Percentiles rank a stretch among this genome's conserved stretches.
phyloP scores from a whole-genome alignment of 2,329 filamentous ascomycete genomes.

The Epichloe gansuensis region DNA sequence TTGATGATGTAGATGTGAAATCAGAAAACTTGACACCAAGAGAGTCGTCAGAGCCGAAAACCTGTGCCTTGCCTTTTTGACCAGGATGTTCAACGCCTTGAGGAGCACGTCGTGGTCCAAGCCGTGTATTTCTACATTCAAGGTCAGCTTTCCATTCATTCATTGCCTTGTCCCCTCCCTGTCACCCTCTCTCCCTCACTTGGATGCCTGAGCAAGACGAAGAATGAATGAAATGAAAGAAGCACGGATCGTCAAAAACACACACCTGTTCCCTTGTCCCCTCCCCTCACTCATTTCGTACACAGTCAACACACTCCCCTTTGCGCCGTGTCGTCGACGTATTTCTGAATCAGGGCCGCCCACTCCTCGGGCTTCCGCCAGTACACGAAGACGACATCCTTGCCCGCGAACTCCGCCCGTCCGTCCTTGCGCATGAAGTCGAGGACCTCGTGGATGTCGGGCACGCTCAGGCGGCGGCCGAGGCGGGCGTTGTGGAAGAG shows the following conservation, averaged over 20 bases:
- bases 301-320: constrained; percentile 76
- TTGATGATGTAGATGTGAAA: not conserved
- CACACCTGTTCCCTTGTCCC: constrained; percentile 53
- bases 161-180: too few relatives aligned
- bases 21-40: constrained; percentile 96
- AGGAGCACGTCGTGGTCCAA: constrained; percentile 74
- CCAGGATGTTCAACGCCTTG: constrained; percentile 66
- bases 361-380: constrained; percentile 87
- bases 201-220: not conserved
- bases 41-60: constrained; percentile 82
- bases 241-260: not conserved
- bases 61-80: constrained; percentile 85
- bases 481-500: constrained; percentile 48
- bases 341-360: constrained; percentile 65
- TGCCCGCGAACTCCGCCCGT: constrained; percentile 52
- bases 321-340: constrained; percentile 81
- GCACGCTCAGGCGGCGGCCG: constrained; percentile 34
- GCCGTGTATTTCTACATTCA: constrained; percentile 60
- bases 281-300: constrained; percentile 87
- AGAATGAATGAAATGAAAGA: too few relatives aligned
- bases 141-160: not conserved
- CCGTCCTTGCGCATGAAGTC: constrained; percentile 48
- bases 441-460: constrained; percentile 45
- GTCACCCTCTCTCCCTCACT: not conserved
- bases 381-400: constrained; percentile 57